A percentile compares a stretch with the other conserved stretches of the same genome.
Evolutionary conservation across 306 rosid genomes (phyloP).

Genomic region (Dalbergia oliveri): DNA sequence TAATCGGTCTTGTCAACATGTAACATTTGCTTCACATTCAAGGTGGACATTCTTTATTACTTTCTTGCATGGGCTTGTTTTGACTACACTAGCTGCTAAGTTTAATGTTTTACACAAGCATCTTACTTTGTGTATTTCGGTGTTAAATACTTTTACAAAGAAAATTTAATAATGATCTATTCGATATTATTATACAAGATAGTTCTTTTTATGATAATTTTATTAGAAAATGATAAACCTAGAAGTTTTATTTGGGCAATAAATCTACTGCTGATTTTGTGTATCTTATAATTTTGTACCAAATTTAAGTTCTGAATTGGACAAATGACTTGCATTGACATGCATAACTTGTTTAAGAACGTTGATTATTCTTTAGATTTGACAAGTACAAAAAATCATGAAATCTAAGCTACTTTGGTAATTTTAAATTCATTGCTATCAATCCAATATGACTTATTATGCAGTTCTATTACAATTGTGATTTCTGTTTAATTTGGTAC

Average conservation of each 20-base stretch:
- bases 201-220: slow-evolving; percentile 27
- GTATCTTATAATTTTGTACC: slow-evolving; percentile 7
- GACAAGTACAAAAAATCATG: not conserved
- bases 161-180: slow-evolving; percentile 22
- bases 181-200: slow-evolving; percentile 25
- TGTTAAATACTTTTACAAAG: not conserved
- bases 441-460: not conserved
- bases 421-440: slow-evolving; percentile 34
- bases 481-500: slow-evolving; percentile 36
- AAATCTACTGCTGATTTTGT: not conserved
- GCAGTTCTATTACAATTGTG: not conserved
- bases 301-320: slow-evolving; percentile 10
- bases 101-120: slow-evolving; percentile 18
- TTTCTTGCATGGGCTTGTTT: not conserved
- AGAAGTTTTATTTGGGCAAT: not conserved
- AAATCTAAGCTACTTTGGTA: slow-evolving; percentile 25
- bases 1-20: slow-evolving; percentile 5
- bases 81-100: not conserved
- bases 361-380: slow-evolving; percentile 17
- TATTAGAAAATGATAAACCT: slow-evolving; percentile 15
- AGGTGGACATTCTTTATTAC: slow-evolving; percentile 12
- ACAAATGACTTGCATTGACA: slow-evolving; percentile 21
- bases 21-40: not conserved
- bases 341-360: slow-evolving; percentile 29
- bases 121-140: slow-evolving; percentile 28